phyloP scores from a whole-genome alignment of 192 early-diverging fungal species.

The Geranomyces variabilis region DNA sequence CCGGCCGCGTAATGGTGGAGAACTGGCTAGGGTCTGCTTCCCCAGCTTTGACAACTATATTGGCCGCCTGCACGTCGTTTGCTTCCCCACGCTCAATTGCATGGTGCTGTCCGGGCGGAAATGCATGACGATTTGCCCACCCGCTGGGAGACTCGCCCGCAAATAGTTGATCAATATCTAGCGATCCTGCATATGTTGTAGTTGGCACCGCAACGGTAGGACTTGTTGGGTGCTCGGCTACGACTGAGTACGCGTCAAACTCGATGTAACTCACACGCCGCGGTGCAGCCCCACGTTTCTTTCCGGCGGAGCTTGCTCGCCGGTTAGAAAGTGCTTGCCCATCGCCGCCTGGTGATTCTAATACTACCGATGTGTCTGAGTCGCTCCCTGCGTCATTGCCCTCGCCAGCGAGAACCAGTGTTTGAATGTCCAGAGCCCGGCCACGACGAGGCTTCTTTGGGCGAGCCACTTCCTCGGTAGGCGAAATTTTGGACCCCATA shows the following conservation, averaged over 20 bases:
- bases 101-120: neutral
- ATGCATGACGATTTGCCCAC: conserved; percentile 10
- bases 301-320: neutral
- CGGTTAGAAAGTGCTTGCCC: neutral
- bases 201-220: neutral
- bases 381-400: too few relatives aligned
- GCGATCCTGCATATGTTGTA: conserved; percentile 1
- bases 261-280: conserved; percentile 17
- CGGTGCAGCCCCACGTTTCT: neutral
- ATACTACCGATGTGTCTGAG: too few relatives aligned
- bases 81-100: too few relatives aligned
- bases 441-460: neutral
- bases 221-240: conserved; percentile 1
- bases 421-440: conserved; percentile 1
- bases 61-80: too few relatives aligned
- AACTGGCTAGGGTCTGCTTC: too few relatives aligned
- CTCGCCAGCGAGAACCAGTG: neutral
- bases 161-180: conserved; percentile 27
- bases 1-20: neutral
- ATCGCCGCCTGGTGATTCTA: too few relatives aligned
- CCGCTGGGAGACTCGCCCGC: conserved; percentile 17
- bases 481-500: neutral
- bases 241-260: neutral
- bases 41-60: too few relatives aligned
- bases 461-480: neutral